Evolutionary conservation across 306 rosid species (phyloP).

Genomic region (Gastrolobium bilobum): DNA sequence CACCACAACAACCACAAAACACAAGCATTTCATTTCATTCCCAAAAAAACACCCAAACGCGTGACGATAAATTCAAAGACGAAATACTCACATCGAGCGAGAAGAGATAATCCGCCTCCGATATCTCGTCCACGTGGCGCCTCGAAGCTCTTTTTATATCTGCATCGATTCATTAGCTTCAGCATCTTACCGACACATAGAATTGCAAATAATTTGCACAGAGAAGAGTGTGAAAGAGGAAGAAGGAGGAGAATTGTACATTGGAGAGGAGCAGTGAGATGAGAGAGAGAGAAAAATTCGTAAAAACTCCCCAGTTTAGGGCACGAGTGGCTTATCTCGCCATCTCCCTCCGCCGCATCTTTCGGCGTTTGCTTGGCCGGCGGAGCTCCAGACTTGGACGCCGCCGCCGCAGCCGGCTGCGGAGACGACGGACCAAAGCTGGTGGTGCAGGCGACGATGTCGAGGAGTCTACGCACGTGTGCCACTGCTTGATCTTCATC

Average conservation of each 20-base stretch:
- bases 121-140: constrained; percentile 75
- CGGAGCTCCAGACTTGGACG: constrained; percentile 48
- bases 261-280: constrained; percentile 88
- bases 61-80: not conserved
- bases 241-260: constrained; percentile 50
- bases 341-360: constrained; percentile 65
- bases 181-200: no score
- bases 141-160: constrained; percentile 74
- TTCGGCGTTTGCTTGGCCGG: constrained; percentile 47
- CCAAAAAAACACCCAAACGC: not conserved
- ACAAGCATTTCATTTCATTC: not conserved
- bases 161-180: constrained; percentile 48
- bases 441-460: constrained; percentile 89
- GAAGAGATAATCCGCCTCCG: constrained; percentile 72
- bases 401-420: no score
- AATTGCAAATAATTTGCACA: not conserved
- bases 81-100: constrained; percentile 77
- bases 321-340: constrained; percentile 77
- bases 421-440: constrained; percentile 72
- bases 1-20: constrained; percentile 15
- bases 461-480: constrained; percentile 85
- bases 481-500: constrained; percentile 75
- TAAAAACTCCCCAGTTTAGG: constrained; percentile 90
- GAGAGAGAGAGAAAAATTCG: constrained; percentile 93
- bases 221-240: constrained; percentile 13